phyloP scores from a whole-genome alignment of 2,329 filamentous ascomycete genomes.

The Periconia sp. region DNA sequence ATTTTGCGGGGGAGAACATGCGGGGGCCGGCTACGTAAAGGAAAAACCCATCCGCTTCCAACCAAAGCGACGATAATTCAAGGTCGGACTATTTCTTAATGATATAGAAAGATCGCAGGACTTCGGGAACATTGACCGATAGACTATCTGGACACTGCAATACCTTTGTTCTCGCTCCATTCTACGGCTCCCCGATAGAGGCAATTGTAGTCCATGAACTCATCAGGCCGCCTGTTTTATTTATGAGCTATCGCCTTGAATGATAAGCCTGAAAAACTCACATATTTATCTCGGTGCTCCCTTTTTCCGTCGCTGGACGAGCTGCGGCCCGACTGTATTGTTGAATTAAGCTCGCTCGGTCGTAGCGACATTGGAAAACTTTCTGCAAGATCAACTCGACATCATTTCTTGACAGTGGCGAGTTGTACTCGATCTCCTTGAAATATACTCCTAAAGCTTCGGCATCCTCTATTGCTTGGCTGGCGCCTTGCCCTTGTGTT shows the following conservation, averaged over 20 bases:
- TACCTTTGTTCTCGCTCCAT: conserved; percentile 27
- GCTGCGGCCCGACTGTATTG: conserved; percentile 52
- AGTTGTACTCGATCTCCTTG: conserved; percentile 11
- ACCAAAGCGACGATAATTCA: too few relatives aligned
- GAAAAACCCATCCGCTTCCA: too few relatives aligned
- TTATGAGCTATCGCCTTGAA: too few relatives aligned
- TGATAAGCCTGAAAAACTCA: not conserved
- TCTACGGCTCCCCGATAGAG: conserved; percentile 44
- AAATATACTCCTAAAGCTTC: conserved; percentile 49
- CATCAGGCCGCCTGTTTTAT: conserved; percentile 37
- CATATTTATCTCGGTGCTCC: conserved; percentile 40
- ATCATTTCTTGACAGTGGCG: conserved; percentile 18
- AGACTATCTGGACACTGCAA: too few relatives aligned
- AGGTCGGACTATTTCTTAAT: too few relatives aligned
- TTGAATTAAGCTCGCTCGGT: conserved; percentile 51
- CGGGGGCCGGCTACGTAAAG: too few relatives aligned
- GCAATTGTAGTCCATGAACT: conserved; percentile 53
- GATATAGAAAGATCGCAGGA: too few relatives aligned
- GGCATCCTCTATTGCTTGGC: conserved; percentile 61
- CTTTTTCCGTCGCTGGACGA: conserved; percentile 45
- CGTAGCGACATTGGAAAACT: conserved; percentile 29
- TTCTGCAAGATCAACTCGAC: conserved; percentile 17
- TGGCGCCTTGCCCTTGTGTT: conserved; percentile 60
- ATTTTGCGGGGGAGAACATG: too few relatives aligned
- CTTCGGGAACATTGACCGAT: too few relatives aligned